Evolutionary conservation across 768 basidiomycete species (phyloP), one percentile per base, ranked within the genome.

Genomic region (Termitomyces sp.): DNA sequence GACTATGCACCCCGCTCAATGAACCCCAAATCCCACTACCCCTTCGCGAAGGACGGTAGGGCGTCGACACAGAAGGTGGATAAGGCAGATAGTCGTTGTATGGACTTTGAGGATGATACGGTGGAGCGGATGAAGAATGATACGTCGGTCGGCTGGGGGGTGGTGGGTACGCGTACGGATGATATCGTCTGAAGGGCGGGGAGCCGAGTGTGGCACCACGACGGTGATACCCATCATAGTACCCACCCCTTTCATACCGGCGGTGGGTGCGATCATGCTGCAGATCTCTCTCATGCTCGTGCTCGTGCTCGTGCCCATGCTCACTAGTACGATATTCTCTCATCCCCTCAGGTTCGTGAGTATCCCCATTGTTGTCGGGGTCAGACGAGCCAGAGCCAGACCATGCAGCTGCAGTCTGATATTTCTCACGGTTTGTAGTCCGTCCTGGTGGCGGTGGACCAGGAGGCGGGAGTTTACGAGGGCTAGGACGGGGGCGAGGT

Each of bases 371-470:
- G 20, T 54, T 60, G 10, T 20, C 59, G 6, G 36, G 45, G 3
- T 60, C 52, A 36, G 63, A 60, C 5, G 62, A 53, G 0, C 43
- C 31, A 43, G 40, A 56, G 11, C 54, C 56, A 36, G 60, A 59
- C 63, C 63, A 64, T 29, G 60, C 52, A 38, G 63, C 57, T 3
- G 63, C 40, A 20, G 48, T 59, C 11, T 58, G 37, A 17, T 56
- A 64, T 29, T 61, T 42, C 48, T 64, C 60, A 5, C 52, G 29
- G 11, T 54, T 57, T 9, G 36, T 25, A 9, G 38, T 49, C 11
- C 11, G 3, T 11, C 48, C 53, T 0, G 57, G 48, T 6, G 56
- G n/a, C 14, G 60, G 8, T 5, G 60, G 48, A 7, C 63, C 63
- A 1, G 63, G 56, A 17, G 63, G 63, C 32, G 57, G 63, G 9